Base-by-base conservation (phyloP, 2,329 filamentous ascomycete genomes). In the Coniochaeta sp. region DNA sequence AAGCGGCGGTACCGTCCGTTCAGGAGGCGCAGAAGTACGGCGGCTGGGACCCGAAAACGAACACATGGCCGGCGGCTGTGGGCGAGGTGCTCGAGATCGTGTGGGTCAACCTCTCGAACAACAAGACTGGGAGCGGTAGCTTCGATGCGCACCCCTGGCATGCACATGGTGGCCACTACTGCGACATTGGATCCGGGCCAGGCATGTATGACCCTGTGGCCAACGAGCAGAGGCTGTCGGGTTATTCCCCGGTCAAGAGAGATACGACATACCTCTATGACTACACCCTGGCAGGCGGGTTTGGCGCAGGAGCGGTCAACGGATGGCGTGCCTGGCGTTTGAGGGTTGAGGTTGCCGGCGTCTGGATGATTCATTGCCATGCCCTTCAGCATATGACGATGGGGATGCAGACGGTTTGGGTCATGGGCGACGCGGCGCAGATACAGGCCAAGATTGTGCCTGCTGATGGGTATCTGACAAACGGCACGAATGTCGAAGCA, bases 311-410 rank as follows among this genome's bases (percentile, higher is more conserved):
- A 3, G 60, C 67, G 6, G 71, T 70, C 2, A 68, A 71, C 0
- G 80, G 82, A 0, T 86, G 82, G 82, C 68, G 82, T 16, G 81
- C 73, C 0, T 85, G 81, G 82, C 68, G 82, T 8, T 63, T 84
- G 1, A 58, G 68, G 6, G 61, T 76, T 1, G 65, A 61, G 1
- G 58, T 77, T 3, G 74, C 83, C 0, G 81, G 81, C 0, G 78
- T 78, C 2, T 84, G 79, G 79, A 77, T 83, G 77, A 68, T 83
- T 55, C 81, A 84, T 61, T 84, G 81, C 55, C 81, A 84, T 60
- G 73, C 78, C 14, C 56, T 78, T 50, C 73, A 76, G 51, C 81
- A 84, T 60, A 79, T 80, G 72, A 65, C 79, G 16, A 82, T 83
- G 78, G 67, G 67, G 16, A 72, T 73, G 70, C 67, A 71, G 57